phyloP scores from a whole-genome alignment of 2,329 filamentous ascomycete genomes.

The Epichloe elymi region DNA sequence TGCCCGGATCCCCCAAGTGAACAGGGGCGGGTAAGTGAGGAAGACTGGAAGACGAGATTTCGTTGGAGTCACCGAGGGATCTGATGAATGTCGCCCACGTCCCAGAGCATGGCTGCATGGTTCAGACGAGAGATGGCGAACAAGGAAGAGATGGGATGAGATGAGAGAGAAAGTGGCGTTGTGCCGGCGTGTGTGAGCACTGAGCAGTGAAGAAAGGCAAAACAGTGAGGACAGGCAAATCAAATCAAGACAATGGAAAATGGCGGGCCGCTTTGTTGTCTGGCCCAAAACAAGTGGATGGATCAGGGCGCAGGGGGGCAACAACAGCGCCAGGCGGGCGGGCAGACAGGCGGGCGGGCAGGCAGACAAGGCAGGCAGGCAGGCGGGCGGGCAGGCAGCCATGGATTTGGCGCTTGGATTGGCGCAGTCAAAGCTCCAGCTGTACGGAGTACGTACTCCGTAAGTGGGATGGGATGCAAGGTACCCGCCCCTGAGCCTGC shows the following conservation, averaged over 20 bases:
- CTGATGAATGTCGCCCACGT: background rate
- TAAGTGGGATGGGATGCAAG: conserved; percentile 1
- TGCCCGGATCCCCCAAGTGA: background rate
- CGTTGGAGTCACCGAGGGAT: conserved; percentile 4
- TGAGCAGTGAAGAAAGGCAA: background rate
- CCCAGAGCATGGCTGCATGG: background rate
- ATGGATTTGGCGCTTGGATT: background rate
- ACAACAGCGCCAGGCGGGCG: no score
- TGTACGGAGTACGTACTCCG: no score
- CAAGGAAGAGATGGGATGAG: background rate
- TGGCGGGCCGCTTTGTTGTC: background rate
- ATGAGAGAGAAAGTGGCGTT: no score
- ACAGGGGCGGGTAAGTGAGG: conserved; percentile 2
- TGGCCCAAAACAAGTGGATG: background rate
- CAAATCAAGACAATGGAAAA: background rate
- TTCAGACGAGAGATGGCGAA: background rate
- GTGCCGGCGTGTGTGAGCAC: no score
- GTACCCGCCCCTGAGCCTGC: conserved; percentile 2
- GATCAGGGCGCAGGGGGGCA: background rate
- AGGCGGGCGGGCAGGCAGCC: no score
- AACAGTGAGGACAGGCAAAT: background rate
- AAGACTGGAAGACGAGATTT: background rate
- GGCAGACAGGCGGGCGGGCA: background rate
- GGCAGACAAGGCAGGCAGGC: background rate
- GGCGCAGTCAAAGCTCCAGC: background rate